A percentile compares a stretch with the other conserved stretches of the same genome.
phyloP scores from a whole-genome alignment of 2,329 filamentous ascomycete species.

The Fusarium graminum region DNA sequence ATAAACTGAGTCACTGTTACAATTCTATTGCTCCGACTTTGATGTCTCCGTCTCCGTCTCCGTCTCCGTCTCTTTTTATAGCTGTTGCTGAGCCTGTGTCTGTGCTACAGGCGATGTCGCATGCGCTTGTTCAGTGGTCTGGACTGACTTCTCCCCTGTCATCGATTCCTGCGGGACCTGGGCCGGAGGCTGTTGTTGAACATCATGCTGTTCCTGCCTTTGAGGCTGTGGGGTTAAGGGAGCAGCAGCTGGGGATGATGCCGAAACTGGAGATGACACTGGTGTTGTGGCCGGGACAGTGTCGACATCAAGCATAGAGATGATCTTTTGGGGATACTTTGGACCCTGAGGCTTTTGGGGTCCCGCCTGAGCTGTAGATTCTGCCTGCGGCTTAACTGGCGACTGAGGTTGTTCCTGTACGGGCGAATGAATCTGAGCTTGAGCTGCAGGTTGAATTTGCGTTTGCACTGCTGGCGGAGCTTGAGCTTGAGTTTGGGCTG shows the following conservation, averaged over 20 bases:
- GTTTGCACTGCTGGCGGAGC: not conserved
- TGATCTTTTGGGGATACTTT: slow-evolving; percentile 25
- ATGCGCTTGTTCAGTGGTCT: slow-evolving; percentile 21
- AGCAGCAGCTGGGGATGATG: slow-evolving; percentile 1
- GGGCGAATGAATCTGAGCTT: slow-evolving; percentile 6
- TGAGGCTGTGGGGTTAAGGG: slow-evolving; percentile 17
- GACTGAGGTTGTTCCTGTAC: slow-evolving; percentile 9
- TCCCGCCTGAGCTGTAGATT: slow-evolving; percentile 3
- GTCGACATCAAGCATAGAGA: slow-evolving; percentile 35
- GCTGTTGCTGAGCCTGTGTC: slow-evolving; percentile 13
- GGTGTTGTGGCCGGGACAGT: slow-evolving; percentile 5
- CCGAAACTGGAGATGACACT: slow-evolving; percentile 3
- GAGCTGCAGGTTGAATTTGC: slow-evolving; percentile 10
- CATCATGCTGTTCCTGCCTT: slow-evolving; percentile 4
- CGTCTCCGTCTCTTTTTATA: not conserved
- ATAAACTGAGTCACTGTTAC: slow-evolving; percentile 4
- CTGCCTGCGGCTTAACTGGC: slow-evolving; percentile 2
- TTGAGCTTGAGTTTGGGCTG: slow-evolving; percentile 9
- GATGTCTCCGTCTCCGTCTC: slow-evolving; percentile 23
- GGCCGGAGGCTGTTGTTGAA: not conserved
- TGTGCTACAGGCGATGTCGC: slow-evolving; percentile 7
- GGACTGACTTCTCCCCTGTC: slow-evolving; percentile 11
- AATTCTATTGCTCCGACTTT: slow-evolving; percentile 25
- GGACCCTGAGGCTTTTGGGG: slow-evolving; percentile 7
- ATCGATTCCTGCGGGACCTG: slow-evolving; percentile 14